Conservation (phyloP, 805 yeast genomes). For the Wickerhamiella kazuoi region DNA sequence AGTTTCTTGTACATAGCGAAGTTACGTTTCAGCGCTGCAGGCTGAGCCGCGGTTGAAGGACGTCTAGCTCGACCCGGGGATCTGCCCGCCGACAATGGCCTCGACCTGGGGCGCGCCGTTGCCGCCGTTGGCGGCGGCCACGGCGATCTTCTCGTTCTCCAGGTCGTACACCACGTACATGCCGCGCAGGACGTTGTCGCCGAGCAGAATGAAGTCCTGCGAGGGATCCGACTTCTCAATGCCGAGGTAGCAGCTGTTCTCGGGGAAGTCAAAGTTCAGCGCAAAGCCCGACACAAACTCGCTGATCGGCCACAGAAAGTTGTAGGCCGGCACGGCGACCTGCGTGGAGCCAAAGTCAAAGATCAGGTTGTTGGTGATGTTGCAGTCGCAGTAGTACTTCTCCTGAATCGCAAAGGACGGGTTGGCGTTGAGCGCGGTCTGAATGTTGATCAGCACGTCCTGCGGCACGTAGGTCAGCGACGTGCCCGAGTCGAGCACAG, state of each 20-base stretch:
- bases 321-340: constrained; percentile 19
- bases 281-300: constrained; percentile 16
- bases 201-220: constrained; percentile 29
- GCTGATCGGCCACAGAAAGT: constrained; percentile 22
- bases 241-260: constrained; percentile 22
- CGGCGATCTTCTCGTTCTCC: constrained; percentile 34
- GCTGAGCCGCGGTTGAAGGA: no score
- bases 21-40: no score
- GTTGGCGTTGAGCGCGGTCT: constrained; percentile 23
- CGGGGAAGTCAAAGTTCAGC: constrained; percentile 19
- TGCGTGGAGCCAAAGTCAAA: constrained; percentile 18
- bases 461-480: constrained; percentile 33
- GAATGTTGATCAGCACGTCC: constrained; percentile 19
- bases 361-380: constrained; percentile 17
- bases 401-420: constrained; percentile 21
- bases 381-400: constrained; percentile 23
- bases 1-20: no score
- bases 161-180: constrained; percentile 49
- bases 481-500: constrained; percentile 39
- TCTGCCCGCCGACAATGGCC: constrained; percentile 14
- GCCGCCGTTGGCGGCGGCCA: constrained; percentile 25
- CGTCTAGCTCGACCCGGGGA: constrained; percentile 10
- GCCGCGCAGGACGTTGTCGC: constrained; percentile 44
- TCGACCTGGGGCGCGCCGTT: constrained; percentile 13
- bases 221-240: constrained; percentile 14